These are phyloP conservation scores for Yamadazyma dendronema DNA, from an alignment of 1,139 yeast genomes.

Conservation along the genomic window DNA sequence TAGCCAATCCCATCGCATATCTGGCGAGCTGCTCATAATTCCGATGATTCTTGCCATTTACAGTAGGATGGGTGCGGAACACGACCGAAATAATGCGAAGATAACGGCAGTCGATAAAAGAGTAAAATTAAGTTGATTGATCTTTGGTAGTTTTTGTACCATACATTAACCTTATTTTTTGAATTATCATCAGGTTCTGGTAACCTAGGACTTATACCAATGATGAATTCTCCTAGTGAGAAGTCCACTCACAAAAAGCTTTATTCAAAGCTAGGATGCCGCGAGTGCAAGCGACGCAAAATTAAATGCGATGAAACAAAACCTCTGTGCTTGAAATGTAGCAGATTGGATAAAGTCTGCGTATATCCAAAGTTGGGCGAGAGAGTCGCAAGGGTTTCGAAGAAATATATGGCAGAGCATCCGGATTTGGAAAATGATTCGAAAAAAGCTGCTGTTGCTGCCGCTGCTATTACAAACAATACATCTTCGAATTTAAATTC, in stretches of 20 bases:
- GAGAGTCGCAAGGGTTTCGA: slow-evolving; percentile 28
- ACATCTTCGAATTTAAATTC: background rate
- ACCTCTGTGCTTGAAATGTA: slow-evolving; percentile 53
- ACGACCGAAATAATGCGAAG: slow-evolving; percentile 1
- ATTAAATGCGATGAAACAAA: slow-evolving; percentile 59
- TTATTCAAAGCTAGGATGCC: slow-evolving; percentile 38
- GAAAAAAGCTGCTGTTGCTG: background rate
- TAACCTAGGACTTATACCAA: background rate
- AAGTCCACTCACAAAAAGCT: slow-evolving; percentile 16
- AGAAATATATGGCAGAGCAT: slow-evolving; percentile 15
- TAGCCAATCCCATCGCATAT: background rate
- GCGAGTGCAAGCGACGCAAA: slow-evolving; percentile 42
- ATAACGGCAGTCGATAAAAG: background rate
- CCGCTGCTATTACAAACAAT: background rate
- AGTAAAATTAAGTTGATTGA: background rate
- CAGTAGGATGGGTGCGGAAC: background rate
- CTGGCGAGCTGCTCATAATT: too few species aligned
- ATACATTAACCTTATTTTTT: background rate
- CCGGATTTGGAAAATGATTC: slow-evolving; percentile 5
- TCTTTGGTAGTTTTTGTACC: background rate
- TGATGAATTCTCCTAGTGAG: background rate
- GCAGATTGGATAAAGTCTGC: slow-evolving; percentile 32
- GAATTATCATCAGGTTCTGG: background rate
- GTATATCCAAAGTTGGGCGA: slow-evolving; percentile 35
- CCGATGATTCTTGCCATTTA: background rate